A percentile compares a stretch with the other conserved stretches of the same genome.
phyloP scores from a whole-genome alignment of 2,329 filamentous ascomycete genomes.

The Venturia pyrina region DNA sequence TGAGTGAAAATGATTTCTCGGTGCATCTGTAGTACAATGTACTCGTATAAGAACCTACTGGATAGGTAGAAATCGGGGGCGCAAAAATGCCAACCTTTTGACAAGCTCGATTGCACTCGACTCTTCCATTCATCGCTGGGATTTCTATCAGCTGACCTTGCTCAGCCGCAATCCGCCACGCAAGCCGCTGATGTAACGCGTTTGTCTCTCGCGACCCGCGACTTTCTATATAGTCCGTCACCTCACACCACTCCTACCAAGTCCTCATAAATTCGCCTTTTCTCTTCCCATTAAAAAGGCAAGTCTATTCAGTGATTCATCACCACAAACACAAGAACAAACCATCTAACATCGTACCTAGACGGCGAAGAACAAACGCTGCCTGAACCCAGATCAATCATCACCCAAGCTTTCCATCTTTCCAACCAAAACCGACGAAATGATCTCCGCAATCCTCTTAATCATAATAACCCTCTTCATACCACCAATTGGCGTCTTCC shows the following conservation, averaged over 20 bases:
- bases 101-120: background rate
- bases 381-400: background rate
- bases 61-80: no score
- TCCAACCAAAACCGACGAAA: slow-evolving; percentile 12
- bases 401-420: background rate
- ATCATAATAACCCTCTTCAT: slow-evolving; percentile 38
- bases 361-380: background rate
- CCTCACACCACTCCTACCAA: background rate
- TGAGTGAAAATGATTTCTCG: no score
- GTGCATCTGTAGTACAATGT: no score
- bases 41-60: no score
- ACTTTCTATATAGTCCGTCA: background rate
- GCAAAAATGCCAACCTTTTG: no score
- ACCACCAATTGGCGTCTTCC: slow-evolving; percentile 39
- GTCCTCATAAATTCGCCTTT: background rate
- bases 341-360: background rate
- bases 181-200: background rate
- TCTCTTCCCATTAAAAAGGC: background rate
- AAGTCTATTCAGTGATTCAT: background rate
- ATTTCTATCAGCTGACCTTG: background rate
- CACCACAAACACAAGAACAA: background rate
- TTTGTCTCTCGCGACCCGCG: background rate
- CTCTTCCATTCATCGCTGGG: background rate
- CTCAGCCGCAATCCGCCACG: background rate
- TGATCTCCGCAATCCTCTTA: slow-evolving; percentile 30